Base-by-base conservation (phyloP, 75 land plant genomes). In the Ceratopteris richardii region DNA sequence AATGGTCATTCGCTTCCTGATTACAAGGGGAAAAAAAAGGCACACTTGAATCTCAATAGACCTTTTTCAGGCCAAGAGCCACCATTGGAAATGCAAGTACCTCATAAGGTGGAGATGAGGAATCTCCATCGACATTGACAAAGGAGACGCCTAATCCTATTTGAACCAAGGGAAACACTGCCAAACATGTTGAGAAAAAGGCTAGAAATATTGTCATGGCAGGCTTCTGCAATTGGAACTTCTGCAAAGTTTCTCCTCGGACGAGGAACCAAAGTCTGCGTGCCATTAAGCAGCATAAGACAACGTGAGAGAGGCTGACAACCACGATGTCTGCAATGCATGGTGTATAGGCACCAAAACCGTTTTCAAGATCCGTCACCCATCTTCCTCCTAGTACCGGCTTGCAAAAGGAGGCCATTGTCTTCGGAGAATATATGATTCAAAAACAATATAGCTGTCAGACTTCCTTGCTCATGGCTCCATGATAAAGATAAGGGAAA, bases 341-440 rank as follows among this genome's bases (percentile, higher is more conserved):
- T 1, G 99, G 91, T 19, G 96, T 94, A 46, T 79, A 90, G 31
- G 77, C 73, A 26, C 99, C 99, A 31, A 94, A 78, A 0, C 88
- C 87, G 77, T 74, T 94, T 52, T 75, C 67, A 30, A 78, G 69
- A 42, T 48, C 61, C 17, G 46, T 72, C 13, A 68, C 48, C 99
- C 96, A 94, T 0, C 64, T 50, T 6, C 88, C 86, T 40, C 78
- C 73, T 6, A 60, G 50, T 55, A 75, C 82, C 0, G 98, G 90
- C 68, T 63, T 57, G 39, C 96, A 94, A 24, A 52, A 52, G 14
- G 54, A 52, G 18, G 25, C 54, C 54, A 52, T 52, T 23, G 24
- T 26, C 17, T 5, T 33, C 9, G 3, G 37, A 4, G 9, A 33
- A 33, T 33, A 9, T 4, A 33, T 3, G 37, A 3, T 33, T 33